A percentile compares a stretch with the other conserved stretches of the same genome.
Evolutionary conservation across 805 yeast genomes (phyloP).

Genomic region (Ogataea glucozyma): DNA sequence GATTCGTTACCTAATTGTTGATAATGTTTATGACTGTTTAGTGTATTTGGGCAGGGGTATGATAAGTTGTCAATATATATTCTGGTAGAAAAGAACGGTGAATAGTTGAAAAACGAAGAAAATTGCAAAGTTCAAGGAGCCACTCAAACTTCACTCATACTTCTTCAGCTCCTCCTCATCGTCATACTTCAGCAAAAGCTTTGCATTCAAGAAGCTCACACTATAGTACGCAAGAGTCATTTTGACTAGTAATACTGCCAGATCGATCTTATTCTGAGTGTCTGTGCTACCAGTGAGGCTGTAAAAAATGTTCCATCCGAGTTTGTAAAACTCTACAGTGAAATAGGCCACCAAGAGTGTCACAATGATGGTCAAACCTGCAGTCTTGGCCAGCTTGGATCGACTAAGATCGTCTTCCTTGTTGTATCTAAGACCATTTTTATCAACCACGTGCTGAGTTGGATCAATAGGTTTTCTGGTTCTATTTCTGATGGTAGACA

Average conservation of each 20-base stretch:
- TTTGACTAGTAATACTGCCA: slow-evolving; percentile 20
- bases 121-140: too few relatives aligned
- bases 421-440: slow-evolving; percentile 19
- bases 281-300: slow-evolving; percentile 5
- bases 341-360: slow-evolving; percentile 13
- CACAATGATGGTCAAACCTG: slow-evolving; percentile 18
- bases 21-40: too few relatives aligned
- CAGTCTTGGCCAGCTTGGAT: slow-evolving; percentile 22
- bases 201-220: slow-evolving; percentile 23
- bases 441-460: slow-evolving; percentile 10
- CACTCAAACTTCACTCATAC: slow-evolving; percentile 24
- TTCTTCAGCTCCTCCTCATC: slow-evolving; percentile 33
- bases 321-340: slow-evolving; percentile 14
- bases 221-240: slow-evolving; percentile 17
- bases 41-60: too few relatives aligned
- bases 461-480: too few relatives aligned
- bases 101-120: too few relatives aligned
- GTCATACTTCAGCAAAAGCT: slow-evolving; percentile 22
- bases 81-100: too few relatives aligned
- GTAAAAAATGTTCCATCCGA: slow-evolving; percentile 13
- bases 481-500: slow-evolving; percentile 6
- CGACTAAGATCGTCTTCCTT: slow-evolving; percentile 25
- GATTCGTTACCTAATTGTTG: too few relatives aligned
- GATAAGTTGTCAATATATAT: too few relatives aligned
- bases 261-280: slow-evolving; percentile 15